These are phyloP conservation scores for Linum usitatissimum DNA, from an alignment of 345 rosid genomes.

Conservation along the genomic window DNA sequence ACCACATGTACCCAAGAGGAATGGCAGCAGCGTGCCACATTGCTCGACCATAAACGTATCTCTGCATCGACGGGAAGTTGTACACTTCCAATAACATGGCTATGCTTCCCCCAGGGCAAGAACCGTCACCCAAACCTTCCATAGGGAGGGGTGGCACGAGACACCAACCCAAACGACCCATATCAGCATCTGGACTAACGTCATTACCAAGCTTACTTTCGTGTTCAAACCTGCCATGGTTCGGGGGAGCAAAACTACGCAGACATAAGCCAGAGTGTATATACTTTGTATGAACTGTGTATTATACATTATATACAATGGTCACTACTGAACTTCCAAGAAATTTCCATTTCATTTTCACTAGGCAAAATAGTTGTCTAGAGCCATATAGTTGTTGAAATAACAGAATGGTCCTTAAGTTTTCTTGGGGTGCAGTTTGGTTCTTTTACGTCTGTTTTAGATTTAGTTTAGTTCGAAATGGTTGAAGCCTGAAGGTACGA, in stretches of 20 bases:
- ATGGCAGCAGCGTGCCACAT: constrained; percentile 60
- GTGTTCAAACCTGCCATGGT: constrained; percentile 46
- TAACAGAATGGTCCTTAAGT: too few relatives aligned
- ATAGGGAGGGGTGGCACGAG: constrained; percentile 53
- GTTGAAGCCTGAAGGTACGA: not conserved
- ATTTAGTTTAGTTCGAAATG: too few relatives aligned
- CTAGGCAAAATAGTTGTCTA: too few relatives aligned
- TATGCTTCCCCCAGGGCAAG: constrained; percentile 29
- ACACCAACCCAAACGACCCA: constrained; percentile 80
- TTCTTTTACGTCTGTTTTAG: not conserved
- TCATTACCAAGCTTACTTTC: constrained; percentile 64
- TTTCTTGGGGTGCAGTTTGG: not conserved
- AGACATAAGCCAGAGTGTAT: too few relatives aligned
- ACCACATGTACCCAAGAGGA: constrained; percentile 72
- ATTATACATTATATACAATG: too few relatives aligned
- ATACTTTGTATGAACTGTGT: too few relatives aligned
- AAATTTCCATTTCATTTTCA: too few relatives aligned
- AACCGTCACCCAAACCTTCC: constrained; percentile 71
- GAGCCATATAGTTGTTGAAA: too few relatives aligned
- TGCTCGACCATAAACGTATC: constrained; percentile 64
- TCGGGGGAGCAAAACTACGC: not conserved
- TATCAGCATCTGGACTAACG: constrained; percentile 49
- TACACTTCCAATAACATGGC: constrained; percentile 43
- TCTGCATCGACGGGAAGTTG: constrained; percentile 66
- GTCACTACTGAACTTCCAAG: too few relatives aligned